Evolutionary conservation across 2,329 filamentous ascomycete species (phyloP), one percentile per base, ranked within the genome.

Genomic region (Arthrobotrys sphaeroides): DNA sequence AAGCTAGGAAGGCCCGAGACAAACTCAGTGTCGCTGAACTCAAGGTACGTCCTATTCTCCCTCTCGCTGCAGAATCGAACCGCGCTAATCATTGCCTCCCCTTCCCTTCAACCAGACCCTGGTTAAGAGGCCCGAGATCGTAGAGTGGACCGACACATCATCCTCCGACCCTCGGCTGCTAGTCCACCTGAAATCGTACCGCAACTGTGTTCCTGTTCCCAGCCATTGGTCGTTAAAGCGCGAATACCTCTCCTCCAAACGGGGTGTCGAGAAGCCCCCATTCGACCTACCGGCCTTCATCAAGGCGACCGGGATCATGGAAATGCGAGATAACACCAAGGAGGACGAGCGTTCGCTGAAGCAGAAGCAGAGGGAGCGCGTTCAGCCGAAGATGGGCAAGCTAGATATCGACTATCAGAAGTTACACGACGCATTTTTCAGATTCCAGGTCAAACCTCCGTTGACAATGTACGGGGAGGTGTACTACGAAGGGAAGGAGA

Each of bases 401-500:
- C 86, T 99, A 59, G 95, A 99, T 82, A 98, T 99, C 79, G 95
- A 99, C 83, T 99, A 99, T 83, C 93, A 97, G 81, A 97, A 95
- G 82, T 89, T 98, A 65, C 98, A 98, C 84, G 95, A 98, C 82
- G 95, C 95, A 2, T 99, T 99, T 85, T 99, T 99, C 86, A 89
- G 93, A 73, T 96, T 97, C 82, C 95, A 99, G 84, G 96, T 93
- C 42, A 99, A 99, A 83, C 95, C 95, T 0, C 90, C 93, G 79
- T 85, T 99, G 77, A 98, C 95, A 31, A 88, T 94, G 45, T 99
- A 97, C 80, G 95, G 95, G 42, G 95, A 99, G 83, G 94, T 99
- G n/a, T 99, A 99, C 83, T 98, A 98, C 82, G 95, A 99, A 83
- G 95, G 95, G 81, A 99, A 99, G 83, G 95, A 99, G 82, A 95